Percentiles rank a stretch among this genome's conserved stretches.
Conservation (phyloP, 352 stramenopile species). For the Aphanomyces stellatus region DNA sequence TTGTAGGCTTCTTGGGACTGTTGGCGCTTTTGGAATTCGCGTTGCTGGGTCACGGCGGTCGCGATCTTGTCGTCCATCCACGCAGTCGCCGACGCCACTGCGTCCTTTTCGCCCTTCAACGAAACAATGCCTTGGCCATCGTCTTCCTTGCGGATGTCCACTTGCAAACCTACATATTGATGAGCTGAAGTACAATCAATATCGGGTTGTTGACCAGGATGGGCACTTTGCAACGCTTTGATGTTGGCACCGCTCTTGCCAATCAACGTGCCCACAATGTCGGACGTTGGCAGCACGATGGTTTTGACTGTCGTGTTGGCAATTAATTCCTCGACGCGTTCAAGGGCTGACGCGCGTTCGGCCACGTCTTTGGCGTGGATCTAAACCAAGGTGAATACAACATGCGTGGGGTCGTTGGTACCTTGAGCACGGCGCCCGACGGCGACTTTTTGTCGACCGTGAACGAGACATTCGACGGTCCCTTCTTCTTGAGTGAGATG, state of each 20-base stretch:
- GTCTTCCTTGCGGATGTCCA: slow-evolving; percentile 8
- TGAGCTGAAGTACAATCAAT: not conserved
- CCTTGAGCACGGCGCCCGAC: not conserved
- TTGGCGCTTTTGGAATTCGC: not conserved
- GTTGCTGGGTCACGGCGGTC: not conserved
- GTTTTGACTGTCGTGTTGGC: slow-evolving; percentile 28
- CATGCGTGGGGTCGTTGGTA: not conserved
- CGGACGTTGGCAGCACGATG: slow-evolving; percentile 36
- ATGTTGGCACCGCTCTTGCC: slow-evolving; percentile 77
- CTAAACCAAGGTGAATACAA: not conserved
- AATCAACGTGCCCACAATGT: slow-evolving; percentile 64
- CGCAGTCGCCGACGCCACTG: not conserved
- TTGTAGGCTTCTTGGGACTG: not conserved
- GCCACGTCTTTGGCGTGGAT: slow-evolving; percentile 1
- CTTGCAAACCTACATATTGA: slow-evolving; percentile 12
- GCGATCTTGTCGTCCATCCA: slow-evolving; percentile 20
- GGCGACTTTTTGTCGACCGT: slow-evolving; percentile 9
- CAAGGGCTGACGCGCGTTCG: not conserved
- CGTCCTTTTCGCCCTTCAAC: slow-evolving; percentile 4
- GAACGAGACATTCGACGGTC: not conserved
- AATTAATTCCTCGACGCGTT: slow-evolving; percentile 3
- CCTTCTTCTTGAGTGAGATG: slow-evolving; percentile 1
- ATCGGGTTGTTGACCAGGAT: slow-evolving; percentile 21
- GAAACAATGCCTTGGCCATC: slow-evolving; percentile 4
- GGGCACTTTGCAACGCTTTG: slow-evolving; percentile 51